Evolutionary conservation across 1,284 basidiomycete genomes (phyloP).

Genomic region (Apiotrichum montevideense): DNA sequence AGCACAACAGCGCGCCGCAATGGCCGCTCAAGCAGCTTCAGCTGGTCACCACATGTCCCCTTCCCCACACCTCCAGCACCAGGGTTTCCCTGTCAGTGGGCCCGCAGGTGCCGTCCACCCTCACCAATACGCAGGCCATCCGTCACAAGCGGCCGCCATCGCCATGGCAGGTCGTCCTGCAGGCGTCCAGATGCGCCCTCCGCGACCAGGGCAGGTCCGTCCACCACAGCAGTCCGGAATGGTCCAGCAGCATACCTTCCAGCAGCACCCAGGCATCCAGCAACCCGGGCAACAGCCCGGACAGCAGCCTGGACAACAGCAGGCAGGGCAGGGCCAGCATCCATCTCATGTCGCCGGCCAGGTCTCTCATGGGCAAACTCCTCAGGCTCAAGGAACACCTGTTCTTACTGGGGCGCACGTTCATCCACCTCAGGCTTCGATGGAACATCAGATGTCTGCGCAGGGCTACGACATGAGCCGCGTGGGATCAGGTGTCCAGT

Average conservation of each 20-base stretch:
- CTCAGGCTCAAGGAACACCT: slow-evolving; percentile 21
- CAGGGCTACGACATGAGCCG: slow-evolving; percentile 31
- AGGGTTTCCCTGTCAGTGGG: slow-evolving; percentile 29
- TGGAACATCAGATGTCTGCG: slow-evolving; percentile 17
- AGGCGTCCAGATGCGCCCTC: slow-evolving; percentile 16
- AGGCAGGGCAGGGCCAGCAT: slow-evolving; percentile 21
- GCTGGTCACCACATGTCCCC: slow-evolving; percentile 21
- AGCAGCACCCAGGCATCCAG: slow-evolving; percentile 16
- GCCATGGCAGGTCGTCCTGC: slow-evolving; percentile 7
- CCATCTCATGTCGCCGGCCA: slow-evolving; percentile 12
- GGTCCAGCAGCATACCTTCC: slow-evolving; percentile 13
- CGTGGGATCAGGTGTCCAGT: slow-evolving; percentile 26
- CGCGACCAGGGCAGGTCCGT: slow-evolving; percentile 8
- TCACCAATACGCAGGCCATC: slow-evolving; percentile 16
- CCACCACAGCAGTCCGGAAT: slow-evolving; percentile 11
- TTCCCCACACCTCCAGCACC: slow-evolving; percentile 39
- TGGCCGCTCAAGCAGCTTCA: slow-evolving; percentile 6
- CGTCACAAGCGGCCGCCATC: slow-evolving; percentile 17
- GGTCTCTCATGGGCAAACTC: slow-evolving; percentile 7
- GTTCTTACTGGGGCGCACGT: slow-evolving; percentile 10
- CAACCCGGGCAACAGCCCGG: slow-evolving; percentile 16
- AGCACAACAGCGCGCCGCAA: slow-evolving; percentile 1
- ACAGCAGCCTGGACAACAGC: slow-evolving; percentile 9
- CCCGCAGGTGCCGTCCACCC: slow-evolving; percentile 17
- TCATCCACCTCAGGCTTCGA: slow-evolving; percentile 14